Evolutionary conservation across 2,329 filamentous ascomycete species (phyloP), one percentile per base, ranked within the genome.

Genomic region (Pseudogymnoascus sp.): DNA sequence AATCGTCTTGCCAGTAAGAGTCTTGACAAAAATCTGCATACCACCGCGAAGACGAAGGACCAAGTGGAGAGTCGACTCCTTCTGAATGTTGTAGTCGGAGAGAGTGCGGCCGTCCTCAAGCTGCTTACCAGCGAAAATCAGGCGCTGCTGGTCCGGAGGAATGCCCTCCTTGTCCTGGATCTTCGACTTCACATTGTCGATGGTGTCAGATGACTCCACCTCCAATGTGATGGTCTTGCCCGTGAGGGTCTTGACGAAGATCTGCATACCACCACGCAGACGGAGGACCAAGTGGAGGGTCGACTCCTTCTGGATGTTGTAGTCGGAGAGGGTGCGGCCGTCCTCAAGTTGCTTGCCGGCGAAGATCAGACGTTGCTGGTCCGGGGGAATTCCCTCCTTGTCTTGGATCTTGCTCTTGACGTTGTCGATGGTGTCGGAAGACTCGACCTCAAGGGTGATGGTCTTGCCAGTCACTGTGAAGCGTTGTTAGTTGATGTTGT

Each of bases 361-460:
- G n/a, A n/a, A n/a, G n/a, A n/a, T n/a, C n/a, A n/a, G n/a, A n/a
- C 93, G 93, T 81, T 97, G 93, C 79, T 97, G 93, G 74, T 97
- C 93, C 10, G 93, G 93, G 57, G 93, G 93, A 64, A 97, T 97
- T 26, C 93, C 93, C 78, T 97, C 93, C 85, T 97, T 97, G 74
- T 97, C 93, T 78, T 97, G 93, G 47, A 97, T 97, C 85, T 97
- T 97, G 61, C 84, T 87, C 86, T 97, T 97, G 40, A 97, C 93
- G 67, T 96, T 96, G 82, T 96, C 92, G 77, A 96, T 96, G 42
- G 92, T 96, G 71, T 96, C 92, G 0, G 86, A 90, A 0, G 88
- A 92, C 76, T 96, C 91, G 0, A 96, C 91, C 79, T 96, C 91
- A 1, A 96, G 82, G 6, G 92, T 96, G 74, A 96, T 96, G 62